Percentiles rank a stretch among this genome's conserved stretches.
Evolutionary conservation across 2,329 filamentous ascomycete species (phyloP).

Genomic region (Microascus cirrosus): DNA sequence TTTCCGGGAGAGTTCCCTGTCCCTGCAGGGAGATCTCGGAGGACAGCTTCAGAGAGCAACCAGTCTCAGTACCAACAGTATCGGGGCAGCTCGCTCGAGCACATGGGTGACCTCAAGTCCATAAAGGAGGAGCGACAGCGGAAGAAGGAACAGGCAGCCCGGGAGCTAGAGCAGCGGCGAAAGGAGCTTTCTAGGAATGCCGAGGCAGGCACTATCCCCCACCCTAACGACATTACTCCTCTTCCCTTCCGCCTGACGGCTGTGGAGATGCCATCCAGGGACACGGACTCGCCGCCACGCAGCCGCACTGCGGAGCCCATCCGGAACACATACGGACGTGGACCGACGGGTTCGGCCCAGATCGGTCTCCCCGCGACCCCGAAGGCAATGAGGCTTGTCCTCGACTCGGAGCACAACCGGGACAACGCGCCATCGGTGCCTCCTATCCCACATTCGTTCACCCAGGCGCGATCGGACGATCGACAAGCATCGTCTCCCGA

Average conservation of each 20-base stretch:
- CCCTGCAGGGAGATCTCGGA: conserved; percentile 11
- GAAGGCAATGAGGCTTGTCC: conserved; percentile 76
- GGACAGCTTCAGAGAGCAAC: neutral
- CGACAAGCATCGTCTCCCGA: conserved; percentile 24
- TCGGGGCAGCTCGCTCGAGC: conserved; percentile 30
- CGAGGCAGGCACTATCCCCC: conserved; percentile 68
- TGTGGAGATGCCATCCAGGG: conserved; percentile 14
- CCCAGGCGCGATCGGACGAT: neutral
- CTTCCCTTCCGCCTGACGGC: conserved; percentile 16
- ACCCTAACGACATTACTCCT: conserved; percentile 48
- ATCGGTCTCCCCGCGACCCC: conserved; percentile 85
- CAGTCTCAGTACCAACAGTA: conserved; percentile 7
- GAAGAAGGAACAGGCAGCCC: conserved; percentile 66
- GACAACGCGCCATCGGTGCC: conserved; percentile 38
- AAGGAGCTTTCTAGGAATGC: conserved; percentile 73
- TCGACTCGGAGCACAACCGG: conserved; percentile 35
- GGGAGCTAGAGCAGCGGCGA: conserved; percentile 79
- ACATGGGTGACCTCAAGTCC: conserved; percentile 40
- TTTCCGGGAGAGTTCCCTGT: neutral
- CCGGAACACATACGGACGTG: conserved; percentile 36
- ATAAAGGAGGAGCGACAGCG: conserved; percentile 50
- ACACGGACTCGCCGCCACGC: conserved; percentile 38
- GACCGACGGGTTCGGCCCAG: conserved; percentile 31
- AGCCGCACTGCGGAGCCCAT: conserved; percentile 57
- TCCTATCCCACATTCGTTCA: conserved; percentile 35